phyloP scores from a whole-genome alignment of 1,284 basidiomycete genomes.

The Trametes versicolor region DNA sequence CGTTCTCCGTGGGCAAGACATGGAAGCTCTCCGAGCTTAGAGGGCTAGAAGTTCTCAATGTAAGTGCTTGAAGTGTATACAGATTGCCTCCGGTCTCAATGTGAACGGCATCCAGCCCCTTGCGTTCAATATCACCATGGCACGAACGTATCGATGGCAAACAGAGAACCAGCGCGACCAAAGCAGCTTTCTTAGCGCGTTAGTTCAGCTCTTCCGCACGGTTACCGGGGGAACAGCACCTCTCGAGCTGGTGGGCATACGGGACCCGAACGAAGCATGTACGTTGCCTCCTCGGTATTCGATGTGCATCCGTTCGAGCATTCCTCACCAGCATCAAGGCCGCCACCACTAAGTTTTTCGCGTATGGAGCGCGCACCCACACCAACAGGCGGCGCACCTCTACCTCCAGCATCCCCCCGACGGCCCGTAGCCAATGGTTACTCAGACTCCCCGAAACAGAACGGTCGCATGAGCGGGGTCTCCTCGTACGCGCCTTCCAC shows the following conservation, averaged over 20 bases:
- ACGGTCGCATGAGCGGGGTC: conserved; percentile 32
- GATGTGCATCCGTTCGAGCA: conserved; percentile 27
- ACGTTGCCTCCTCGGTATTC: conserved; percentile 32
- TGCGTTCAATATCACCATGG: conserved; percentile 83
- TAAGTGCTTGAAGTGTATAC: conserved; percentile 13
- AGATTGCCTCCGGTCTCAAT: not conserved
- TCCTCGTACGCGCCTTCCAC: conserved; percentile 33
- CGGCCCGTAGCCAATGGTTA: conserved; percentile 38
- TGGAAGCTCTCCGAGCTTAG: conserved; percentile 90
- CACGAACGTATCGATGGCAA: conserved; percentile 89
- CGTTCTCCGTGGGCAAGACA: conserved; percentile 98
- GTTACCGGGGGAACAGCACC: conserved; percentile 60
- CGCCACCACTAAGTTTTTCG: conserved; percentile 36
- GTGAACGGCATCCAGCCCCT: conserved; percentile 35
- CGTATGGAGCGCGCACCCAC: conserved; percentile 46
- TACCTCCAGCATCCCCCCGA: conserved; percentile 40
- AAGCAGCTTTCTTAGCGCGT: conserved; percentile 71
- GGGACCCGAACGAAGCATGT: conserved; percentile 54
- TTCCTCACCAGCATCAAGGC: conserved; percentile 43
- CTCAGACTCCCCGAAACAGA: conserved; percentile 28
- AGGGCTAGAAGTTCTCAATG: conserved; percentile 79
- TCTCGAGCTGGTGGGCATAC: conserved; percentile 65
- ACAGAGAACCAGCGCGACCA: conserved; percentile 83
- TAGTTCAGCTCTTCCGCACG: conserved; percentile 76
- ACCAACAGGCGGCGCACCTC: conserved; percentile 41